These are phyloP conservation scores for Abelmoschus esculentus DNA, from an alignment of 345 rosid species.

Conservation along the genomic window DNA sequence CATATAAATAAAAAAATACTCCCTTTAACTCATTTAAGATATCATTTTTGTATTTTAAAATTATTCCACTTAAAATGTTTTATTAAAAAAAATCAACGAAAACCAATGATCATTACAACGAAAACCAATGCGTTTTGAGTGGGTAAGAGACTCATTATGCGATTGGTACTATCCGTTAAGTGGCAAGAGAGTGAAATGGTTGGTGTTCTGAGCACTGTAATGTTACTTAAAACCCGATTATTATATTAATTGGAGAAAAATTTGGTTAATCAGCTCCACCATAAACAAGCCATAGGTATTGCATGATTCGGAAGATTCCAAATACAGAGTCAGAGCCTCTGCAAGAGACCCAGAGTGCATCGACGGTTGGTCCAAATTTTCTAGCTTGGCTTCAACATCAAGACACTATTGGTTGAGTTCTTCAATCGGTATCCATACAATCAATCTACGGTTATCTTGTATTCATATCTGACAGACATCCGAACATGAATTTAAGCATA, in stretches of 20 bases:
- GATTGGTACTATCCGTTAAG: background rate
- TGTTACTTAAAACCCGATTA: background rate
- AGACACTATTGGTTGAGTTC: background rate
- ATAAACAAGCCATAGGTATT: background rate
- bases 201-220: background rate
- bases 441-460: background rate
- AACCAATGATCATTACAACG: constrained; percentile 22
- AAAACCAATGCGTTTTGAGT: background rate
- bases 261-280: constrained; percentile 18
- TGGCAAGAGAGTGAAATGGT: constrained; percentile 9
- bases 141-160: background rate
- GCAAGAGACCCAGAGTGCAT: background rate
- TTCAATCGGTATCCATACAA: background rate
- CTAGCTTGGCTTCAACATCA: background rate
- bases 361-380: background rate
- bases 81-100: too few species aligned
- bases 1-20: too few species aligned
- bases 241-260: background rate
- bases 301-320: background rate
- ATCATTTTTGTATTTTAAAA: too few species aligned
- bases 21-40: too few species aligned
- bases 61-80: too few species aligned
- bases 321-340: background rate
- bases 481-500: too few species aligned
- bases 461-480: too few species aligned